phyloP scores from a whole-genome alignment of 371 early-diverging fungal species.

The Syncephalis plumigaleata region DNA sequence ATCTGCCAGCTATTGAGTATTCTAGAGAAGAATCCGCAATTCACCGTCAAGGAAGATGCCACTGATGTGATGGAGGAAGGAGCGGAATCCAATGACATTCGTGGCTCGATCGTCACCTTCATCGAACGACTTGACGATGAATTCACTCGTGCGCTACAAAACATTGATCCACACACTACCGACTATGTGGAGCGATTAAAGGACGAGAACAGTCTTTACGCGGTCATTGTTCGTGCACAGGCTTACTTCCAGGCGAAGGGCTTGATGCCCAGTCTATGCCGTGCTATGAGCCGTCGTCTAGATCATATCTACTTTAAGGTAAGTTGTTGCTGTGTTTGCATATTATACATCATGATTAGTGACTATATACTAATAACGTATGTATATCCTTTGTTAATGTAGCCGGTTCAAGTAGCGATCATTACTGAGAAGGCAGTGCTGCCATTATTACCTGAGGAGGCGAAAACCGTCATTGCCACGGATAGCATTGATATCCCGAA shows the following conservation, averaged over 20 bases:
- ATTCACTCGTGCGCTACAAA: slow-evolving; percentile 84
- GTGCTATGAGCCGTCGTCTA: slow-evolving; percentile 69
- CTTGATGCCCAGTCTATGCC: slow-evolving; percentile 39
- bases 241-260: slow-evolving; percentile 47
- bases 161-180: slow-evolving; percentile 89
- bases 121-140: slow-evolving; percentile 94
- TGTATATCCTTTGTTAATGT: neutral
- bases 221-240: slow-evolving; percentile 73
- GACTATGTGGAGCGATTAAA: slow-evolving; percentile 89
- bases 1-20: slow-evolving; percentile 52
- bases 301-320: slow-evolving; percentile 94
- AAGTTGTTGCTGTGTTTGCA: too few species aligned
- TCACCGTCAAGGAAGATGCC: slow-evolving; percentile 39
- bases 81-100: slow-evolving; percentile 43
- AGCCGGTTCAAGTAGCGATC: slow-evolving; percentile 31
- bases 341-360: too few species aligned
- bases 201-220: slow-evolving; percentile 78
- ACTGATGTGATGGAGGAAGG: slow-evolving; percentile 49
- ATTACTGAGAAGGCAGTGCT: slow-evolving; percentile 21
- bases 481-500: slow-evolving; percentile 28
- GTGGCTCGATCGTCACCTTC: slow-evolving; percentile 76
- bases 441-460: slow-evolving; percentile 15
- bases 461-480: slow-evolving; percentile 13
- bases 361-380: neutral
- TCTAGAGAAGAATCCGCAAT: slow-evolving; percentile 47